These are phyloP conservation scores for Elongisporangium prolatum DNA, from an alignment of 352 stramenopile genomes.

Conservation along the genomic window DNA sequence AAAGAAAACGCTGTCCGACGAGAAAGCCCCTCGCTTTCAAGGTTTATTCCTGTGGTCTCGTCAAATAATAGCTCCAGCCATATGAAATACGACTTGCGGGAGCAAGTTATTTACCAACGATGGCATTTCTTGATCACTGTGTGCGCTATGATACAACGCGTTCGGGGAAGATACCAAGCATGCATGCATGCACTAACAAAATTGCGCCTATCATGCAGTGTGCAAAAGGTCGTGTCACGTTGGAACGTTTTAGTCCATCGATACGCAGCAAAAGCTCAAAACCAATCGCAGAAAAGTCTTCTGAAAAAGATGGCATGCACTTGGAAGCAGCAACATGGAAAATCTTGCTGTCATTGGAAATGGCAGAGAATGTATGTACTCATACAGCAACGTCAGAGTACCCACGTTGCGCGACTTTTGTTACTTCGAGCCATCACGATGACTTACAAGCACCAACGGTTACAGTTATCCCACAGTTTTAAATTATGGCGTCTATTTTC, in stretches of 20 bases:
- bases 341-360: background rate
- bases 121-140: background rate
- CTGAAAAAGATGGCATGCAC: background rate
- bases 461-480: constrained; percentile 12
- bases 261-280: background rate
- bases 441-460: constrained; percentile 5
- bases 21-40: background rate
- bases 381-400: background rate
- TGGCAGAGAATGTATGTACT: background rate
- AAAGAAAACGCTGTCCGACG: background rate
- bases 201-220: background rate
- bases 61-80: background rate
- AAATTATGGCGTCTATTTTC: constrained; percentile 11
- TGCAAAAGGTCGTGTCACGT: background rate
- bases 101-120: background rate
- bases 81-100: background rate
- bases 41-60: background rate
- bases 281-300: background rate
- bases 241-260: background rate
- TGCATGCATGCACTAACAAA: background rate
- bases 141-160: background rate
- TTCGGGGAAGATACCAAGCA: background rate
- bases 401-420: background rate
- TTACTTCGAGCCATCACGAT: background rate
- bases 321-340: background rate